These are phyloP conservation scores for Takakia lepidozioides DNA, from an alignment of 225 moss, liverwort and hornwort genomes.

Conservation along the genomic window DNA sequence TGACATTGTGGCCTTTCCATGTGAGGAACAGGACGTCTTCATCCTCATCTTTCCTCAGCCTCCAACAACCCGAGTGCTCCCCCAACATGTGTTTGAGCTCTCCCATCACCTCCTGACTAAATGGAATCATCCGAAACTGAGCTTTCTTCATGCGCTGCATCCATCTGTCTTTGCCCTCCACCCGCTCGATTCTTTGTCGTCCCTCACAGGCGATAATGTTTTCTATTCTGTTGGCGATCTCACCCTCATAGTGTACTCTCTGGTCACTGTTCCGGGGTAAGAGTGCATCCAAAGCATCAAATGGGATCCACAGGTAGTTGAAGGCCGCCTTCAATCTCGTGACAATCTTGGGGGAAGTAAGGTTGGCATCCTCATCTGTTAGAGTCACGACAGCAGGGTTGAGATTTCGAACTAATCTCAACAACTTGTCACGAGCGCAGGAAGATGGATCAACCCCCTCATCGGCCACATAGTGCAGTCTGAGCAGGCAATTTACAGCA, in stretches of 20 bases:
- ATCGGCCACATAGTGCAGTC: slow-evolving; percentile 53
- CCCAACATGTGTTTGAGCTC: slow-evolving; percentile 75
- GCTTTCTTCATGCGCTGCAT: slow-evolving; percentile 66
- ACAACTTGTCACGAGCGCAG: slow-evolving; percentile 32
- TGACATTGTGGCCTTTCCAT: slow-evolving; percentile 73
- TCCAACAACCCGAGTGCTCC: slow-evolving; percentile 83
- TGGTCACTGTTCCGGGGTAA: slow-evolving; percentile 53
- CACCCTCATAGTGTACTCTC: slow-evolving; percentile 51
- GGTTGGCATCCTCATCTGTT: slow-evolving; percentile 48
- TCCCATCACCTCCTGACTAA: slow-evolving; percentile 52
- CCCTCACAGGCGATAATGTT: slow-evolving; percentile 71
- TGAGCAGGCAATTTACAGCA: slow-evolving; percentile 53
- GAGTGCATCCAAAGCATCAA: slow-evolving; percentile 76
- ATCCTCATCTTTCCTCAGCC: slow-evolving; percentile 60
- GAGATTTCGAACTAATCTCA: slow-evolving; percentile 36
- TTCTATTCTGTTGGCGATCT: slow-evolving; percentile 61
- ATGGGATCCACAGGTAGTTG: slow-evolving; percentile 81
- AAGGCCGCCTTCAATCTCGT: slow-evolving; percentile 57
- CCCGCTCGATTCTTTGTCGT: slow-evolving; percentile 46
- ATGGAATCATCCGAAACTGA: slow-evolving; percentile 45
- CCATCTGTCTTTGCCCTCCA: slow-evolving; percentile 71
- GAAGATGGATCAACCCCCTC: slow-evolving; percentile 24
- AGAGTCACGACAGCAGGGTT: slow-evolving; percentile 52
- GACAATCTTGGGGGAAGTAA: slow-evolving; percentile 42
- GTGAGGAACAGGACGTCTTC: slow-evolving; percentile 64